Evolutionary conservation across 257 asterid genomes (phyloP).

Genomic region (Solanum clarkiae): DNA sequence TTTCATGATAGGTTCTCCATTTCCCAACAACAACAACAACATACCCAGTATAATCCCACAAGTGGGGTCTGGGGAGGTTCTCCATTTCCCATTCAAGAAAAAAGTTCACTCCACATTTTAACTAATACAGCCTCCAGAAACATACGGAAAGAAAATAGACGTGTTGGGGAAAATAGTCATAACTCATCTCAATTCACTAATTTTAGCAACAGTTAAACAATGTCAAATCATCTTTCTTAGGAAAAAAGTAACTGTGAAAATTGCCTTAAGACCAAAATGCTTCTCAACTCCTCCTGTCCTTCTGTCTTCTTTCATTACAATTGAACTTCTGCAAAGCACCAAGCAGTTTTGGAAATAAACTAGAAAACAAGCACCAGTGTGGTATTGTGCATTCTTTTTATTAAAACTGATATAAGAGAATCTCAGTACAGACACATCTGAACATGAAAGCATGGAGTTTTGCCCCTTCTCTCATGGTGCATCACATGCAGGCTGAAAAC

Average conservation of each 20-base stretch:
- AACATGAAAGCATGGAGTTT: not conserved
- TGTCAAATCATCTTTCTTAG: not conserved
- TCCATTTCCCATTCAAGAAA: not conserved
- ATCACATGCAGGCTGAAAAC: not conserved
- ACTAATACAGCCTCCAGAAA: not conserved
- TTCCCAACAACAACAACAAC: no score
- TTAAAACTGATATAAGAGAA: not conserved
- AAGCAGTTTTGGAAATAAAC: not conserved
- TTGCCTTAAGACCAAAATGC: not conserved
- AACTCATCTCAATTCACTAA: not conserved
- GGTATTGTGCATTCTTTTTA: not conserved
- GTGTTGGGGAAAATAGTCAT: not conserved
- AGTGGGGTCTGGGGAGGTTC: no score
- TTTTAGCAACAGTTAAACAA: not conserved
- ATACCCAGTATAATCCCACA: no score
- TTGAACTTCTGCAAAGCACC: constrained; percentile 48
- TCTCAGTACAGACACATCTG: not conserved
- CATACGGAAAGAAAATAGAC: not conserved
- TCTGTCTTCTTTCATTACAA: constrained; percentile 51
- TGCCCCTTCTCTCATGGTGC: not conserved
- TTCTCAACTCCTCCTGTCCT: constrained; percentile 7
- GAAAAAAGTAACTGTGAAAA: not conserved
- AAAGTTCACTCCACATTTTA: not conserved
- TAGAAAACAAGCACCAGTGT: not conserved
- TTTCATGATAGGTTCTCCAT: not conserved